Evolutionary conservation across 2,329 filamentous ascomycete genomes (phyloP).

Genomic region (Botrytis paeoniae): DNA sequence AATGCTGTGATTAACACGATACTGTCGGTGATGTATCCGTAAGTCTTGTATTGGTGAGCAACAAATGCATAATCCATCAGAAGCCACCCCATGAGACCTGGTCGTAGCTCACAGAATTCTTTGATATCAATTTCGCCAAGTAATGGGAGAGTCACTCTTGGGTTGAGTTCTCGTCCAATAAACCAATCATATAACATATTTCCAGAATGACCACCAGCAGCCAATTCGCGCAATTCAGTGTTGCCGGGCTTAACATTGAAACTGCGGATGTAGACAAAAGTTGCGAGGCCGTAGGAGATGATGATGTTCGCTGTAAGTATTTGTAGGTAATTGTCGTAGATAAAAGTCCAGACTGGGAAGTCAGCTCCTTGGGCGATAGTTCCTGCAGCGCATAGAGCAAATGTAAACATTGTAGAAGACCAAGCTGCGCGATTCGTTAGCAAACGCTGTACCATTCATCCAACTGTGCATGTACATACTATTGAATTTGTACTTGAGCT

Average conservation of each 20-base stretch:
- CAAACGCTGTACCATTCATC: not conserved
- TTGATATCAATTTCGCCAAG: conserved; percentile 89
- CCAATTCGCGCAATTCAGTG: conserved; percentile 70
- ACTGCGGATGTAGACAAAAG: conserved; percentile 77
- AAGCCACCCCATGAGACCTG: conserved; percentile 85
- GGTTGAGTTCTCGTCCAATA: conserved; percentile 93
- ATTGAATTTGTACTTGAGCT: conserved; percentile 80
- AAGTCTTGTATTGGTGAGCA: conserved; percentile 82
- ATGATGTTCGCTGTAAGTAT: conserved; percentile 80
- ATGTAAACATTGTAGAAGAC: conserved; percentile 68
- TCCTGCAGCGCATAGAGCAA: conserved; percentile 69
- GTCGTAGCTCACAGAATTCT: conserved; percentile 84
- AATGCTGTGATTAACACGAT: conserved; percentile 75
- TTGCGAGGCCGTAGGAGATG: conserved; percentile 68
- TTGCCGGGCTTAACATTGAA: conserved; percentile 80
- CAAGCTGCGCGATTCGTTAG: conserved; percentile 55
- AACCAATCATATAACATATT: conserved; percentile 95
- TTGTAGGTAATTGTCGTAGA: conserved; percentile 86
- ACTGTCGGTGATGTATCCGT: conserved; percentile 80
- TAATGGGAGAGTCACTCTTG: conserved; percentile 72
- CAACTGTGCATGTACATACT: conserved; percentile 45
- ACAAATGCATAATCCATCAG: conserved; percentile 81
- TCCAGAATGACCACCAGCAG: conserved; percentile 75
- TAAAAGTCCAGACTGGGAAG: conserved; percentile 88
- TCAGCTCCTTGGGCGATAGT: conserved; percentile 74